Percentiles rank a stretch among this genome's conserved stretches.
Evolutionary conservation across 2,329 filamentous ascomycete genomes (phyloP).

Genomic region (Fusarium ramigenum): DNA sequence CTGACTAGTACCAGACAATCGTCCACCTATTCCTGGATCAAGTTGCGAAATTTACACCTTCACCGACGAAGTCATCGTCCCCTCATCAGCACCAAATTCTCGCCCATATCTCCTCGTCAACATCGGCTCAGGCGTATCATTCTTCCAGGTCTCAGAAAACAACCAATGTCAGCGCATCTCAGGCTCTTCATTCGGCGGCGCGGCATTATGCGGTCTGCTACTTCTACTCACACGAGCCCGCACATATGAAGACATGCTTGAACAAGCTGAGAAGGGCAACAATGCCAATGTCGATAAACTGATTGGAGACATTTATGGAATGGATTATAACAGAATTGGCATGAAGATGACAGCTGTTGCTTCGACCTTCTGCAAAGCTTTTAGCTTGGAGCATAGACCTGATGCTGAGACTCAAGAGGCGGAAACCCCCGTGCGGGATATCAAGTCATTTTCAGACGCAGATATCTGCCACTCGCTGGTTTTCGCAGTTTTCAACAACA

Average conservation of each 20-base stretch:
- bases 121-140: conserved; percentile 95
- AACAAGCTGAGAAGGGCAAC: conserved; percentile 88
- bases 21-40: conserved; percentile 3
- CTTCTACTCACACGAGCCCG: conserved; percentile 88
- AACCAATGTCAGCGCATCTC: conserved; percentile 88
- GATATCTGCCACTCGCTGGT: conserved; percentile 92
- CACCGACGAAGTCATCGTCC: conserved; percentile 87
- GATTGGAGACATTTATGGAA: conserved; percentile 97
- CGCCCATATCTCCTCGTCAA: conserved; percentile 98
- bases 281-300: conserved; percentile 95
- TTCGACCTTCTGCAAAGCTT: conserved; percentile 95
- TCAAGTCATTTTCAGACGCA: conserved; percentile 70
- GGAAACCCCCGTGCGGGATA: conserved; percentile 61
- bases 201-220: conserved; percentile 95
- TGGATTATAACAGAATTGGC: conserved; percentile 94
- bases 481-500: conserved; percentile 97
- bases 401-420: conserved; percentile 78
- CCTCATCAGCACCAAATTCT: conserved; percentile 81
- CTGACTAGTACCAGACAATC: not conserved
- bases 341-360: conserved; percentile 96
- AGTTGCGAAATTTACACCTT: conserved; percentile 92
- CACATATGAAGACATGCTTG: conserved; percentile 97
- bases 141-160: conserved; percentile 94
- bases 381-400: conserved; percentile 86
- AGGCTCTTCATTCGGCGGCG: conserved; percentile 92